Percentiles rank a stretch among this genome's conserved stretches.
Conservation (phyloP, 371 early-diverging fungal genomes). For the Apophysomyces variabilis region DNA sequence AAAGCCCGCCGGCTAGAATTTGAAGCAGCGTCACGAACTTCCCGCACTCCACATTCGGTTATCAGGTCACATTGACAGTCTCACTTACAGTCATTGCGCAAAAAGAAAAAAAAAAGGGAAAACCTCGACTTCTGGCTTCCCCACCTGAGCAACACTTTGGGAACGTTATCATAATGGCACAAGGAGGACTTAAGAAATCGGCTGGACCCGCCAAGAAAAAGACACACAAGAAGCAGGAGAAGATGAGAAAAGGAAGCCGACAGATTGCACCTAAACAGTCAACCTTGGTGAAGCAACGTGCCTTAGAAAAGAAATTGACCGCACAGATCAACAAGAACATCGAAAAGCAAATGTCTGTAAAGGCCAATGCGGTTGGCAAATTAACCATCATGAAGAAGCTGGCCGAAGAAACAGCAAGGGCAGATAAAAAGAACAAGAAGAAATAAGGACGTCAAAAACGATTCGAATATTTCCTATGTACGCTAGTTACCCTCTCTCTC, state of each 20-base stretch:
- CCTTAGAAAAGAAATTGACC: slow-evolving; percentile 63
- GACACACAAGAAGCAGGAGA: slow-evolving; percentile 51
- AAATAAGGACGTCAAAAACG: background rate
- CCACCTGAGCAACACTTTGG: background rate
- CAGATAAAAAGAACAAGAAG: slow-evolving; percentile 33
- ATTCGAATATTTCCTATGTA: background rate
- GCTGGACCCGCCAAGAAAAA: slow-evolving; percentile 45
- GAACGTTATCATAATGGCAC: slow-evolving; percentile 44
- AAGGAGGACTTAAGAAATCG: slow-evolving; percentile 57
- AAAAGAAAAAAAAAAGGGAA: no score
- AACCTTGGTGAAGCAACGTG: slow-evolving; percentile 58
- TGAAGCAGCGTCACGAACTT: no score
- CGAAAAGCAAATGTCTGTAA: slow-evolving; percentile 69
- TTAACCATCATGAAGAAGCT: slow-evolving; percentile 70
- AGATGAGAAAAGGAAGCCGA: slow-evolving; percentile 64
- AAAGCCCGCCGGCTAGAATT: background rate
- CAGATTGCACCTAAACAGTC: slow-evolving; percentile 63
- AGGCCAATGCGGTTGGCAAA: slow-evolving; percentile 74
- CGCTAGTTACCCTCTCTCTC: background rate
- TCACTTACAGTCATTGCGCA: no score
- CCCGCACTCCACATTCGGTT: no score
- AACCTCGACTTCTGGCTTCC: no score
- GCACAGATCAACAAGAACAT: slow-evolving; percentile 68
- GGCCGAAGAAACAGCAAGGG: slow-evolving; percentile 53
- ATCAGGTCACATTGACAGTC: no score